Base-by-base conservation (phyloP, 768 basidiomycete species). In the Trametes coccinea region DNA sequence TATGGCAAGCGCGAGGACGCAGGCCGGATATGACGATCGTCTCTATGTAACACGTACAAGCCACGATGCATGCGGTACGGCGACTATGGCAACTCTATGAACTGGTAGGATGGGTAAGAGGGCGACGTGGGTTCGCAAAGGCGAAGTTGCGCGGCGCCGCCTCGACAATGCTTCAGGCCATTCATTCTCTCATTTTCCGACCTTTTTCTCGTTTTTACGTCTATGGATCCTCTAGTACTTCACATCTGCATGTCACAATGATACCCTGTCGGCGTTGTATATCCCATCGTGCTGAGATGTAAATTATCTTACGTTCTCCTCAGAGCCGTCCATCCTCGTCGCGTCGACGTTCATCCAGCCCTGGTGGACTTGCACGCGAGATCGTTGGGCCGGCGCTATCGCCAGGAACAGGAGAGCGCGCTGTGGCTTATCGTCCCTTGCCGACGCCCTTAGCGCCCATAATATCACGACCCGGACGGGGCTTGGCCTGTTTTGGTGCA, bases 181-280 rank as follows among this genome's bases (percentile, higher is more conserved):
- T 48, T 48, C 34, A 11, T 27, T 33, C 34, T 45, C 8, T 30
- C 30, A 8, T 44, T 59, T 52, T 17, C 17, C 16, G 43, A 9
- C 34, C n/a, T 30, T 52, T 47, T 33, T 31, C 37, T 30, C 14
- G 22, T 48, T 31, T 40, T 40, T 40, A 59, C 53, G 39, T 51
- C 43, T 63, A 63, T 49, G 61, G 61, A 62, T 45, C 14, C 50
- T 63, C 54, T 64, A 60, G 63, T 60, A 64, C 41, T 37, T 8
- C 52, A 57, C 55, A 59, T 51, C 53, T 54, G 62, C 61, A 57
- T 58, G 61, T 59, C 57, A 39, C 61, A 50, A 59, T 55, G 56
- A 63, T 63, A 63, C 62, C 62, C 62, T 30, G 34, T 46, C 30
- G 51, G 56, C 62, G 56, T 47, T 59, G 62, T 63, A 59, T 63